These are phyloP conservation scores for Salvia splendens DNA, from an alignment of 257 asterid genomes.

Conservation along the genomic window DNA sequence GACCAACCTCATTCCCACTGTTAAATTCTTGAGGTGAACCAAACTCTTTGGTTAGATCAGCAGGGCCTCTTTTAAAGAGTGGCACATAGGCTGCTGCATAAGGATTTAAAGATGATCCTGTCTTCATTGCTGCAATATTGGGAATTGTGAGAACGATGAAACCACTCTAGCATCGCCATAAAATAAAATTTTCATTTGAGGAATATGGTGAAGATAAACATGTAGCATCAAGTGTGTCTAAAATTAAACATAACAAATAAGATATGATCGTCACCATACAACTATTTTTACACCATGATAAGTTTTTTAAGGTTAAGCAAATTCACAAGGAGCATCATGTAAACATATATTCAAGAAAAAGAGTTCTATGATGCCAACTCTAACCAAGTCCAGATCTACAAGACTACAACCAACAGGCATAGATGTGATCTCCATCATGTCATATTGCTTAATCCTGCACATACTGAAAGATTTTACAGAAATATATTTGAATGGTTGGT, in stretches of 20 bases:
- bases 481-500: not conserved
- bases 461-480: not conserved
- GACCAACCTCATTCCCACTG: slow-evolving; percentile 44
- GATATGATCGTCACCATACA: not conserved
- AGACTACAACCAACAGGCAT: not conserved
- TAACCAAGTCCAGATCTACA: slow-evolving; percentile 9
- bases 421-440: not conserved
- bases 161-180: not conserved
- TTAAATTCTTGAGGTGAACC: slow-evolving; percentile 34
- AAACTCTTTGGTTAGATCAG: slow-evolving; percentile 40
- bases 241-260: slow-evolving; percentile 6
- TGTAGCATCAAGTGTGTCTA: not conserved
- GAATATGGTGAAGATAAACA: not conserved
- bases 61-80: slow-evolving; percentile 53
- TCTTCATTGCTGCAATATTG: slow-evolving; percentile 60
- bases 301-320: not conserved
- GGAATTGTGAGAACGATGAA: slow-evolving; percentile 8
- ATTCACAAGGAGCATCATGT: slow-evolving; percentile 4
- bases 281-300: not conserved
- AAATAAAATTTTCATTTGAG: not conserved
- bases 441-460: not conserved
- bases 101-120: slow-evolving; percentile 74
- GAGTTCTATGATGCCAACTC: not conserved
- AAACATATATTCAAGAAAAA: not conserved
- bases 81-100: slow-evolving; percentile 83